Conservation (phyloP, 768 basidiomycete genomes). For the Xerocomus brunneocitrinus region DNA sequence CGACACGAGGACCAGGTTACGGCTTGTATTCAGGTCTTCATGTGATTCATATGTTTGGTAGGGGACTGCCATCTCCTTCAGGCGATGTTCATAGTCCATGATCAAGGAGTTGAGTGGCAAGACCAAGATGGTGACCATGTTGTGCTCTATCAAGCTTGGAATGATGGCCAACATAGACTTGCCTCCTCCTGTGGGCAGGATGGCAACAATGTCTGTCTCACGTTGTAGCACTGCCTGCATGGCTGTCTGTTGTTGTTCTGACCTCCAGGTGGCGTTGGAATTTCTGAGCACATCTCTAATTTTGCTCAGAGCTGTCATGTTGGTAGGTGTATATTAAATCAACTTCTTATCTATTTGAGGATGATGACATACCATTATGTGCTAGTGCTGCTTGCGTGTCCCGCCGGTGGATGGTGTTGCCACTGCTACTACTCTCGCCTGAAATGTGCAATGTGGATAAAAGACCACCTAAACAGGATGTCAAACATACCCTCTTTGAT, state of each 20-base stretch:
- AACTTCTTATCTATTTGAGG: too few relatives aligned
- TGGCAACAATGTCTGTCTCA: neutral
- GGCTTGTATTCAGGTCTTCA: neutral
- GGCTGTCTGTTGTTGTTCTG: neutral
- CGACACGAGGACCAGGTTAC: conserved; percentile 8
- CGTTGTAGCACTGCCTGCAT: neutral
- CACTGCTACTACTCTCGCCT: too few relatives aligned
- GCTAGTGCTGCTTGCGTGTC: too few relatives aligned
- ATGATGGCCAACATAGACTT: neutral
- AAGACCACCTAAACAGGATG: too few relatives aligned
- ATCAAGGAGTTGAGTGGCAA: neutral
- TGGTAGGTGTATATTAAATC: too few relatives aligned
- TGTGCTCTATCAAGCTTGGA: neutral
- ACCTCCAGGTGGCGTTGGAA: neutral
- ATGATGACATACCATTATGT: too few relatives aligned
- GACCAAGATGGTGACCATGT: neutral
- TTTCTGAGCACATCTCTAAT: neutral
- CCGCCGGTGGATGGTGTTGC: too few relatives aligned
- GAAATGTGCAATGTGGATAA: too few relatives aligned
- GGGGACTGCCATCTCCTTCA: neutral
- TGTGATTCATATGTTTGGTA: neutral
- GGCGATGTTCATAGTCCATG: neutral
- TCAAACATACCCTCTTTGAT: too few relatives aligned
- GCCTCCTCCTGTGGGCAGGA: neutral
- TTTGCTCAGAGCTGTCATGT: too few relatives aligned